Evolutionary conservation across 179 eudicot genomes (phyloP).

Genomic region (Beta lomatogona): DNA sequence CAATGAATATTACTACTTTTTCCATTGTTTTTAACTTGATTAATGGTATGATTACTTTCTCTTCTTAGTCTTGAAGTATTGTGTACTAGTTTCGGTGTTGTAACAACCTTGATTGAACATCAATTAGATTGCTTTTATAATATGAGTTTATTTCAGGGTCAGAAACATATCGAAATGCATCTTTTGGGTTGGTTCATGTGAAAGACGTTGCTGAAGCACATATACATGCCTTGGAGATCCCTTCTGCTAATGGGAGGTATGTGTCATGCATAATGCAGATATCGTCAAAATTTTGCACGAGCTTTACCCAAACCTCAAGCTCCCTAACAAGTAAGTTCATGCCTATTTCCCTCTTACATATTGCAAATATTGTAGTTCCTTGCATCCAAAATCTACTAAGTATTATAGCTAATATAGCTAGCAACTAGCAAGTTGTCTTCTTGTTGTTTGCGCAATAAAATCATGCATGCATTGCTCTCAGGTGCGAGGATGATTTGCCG

Average conservation of each 20-base stretch:
- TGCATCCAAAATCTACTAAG: neutral
- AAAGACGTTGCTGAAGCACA: slow-evolving; percentile 49
- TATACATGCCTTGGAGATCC: slow-evolving; percentile 43
- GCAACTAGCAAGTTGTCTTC: neutral
- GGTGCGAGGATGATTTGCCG: too few species aligned
- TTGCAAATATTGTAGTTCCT: neutral
- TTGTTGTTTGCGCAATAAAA: neutral
- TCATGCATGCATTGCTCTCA: too few species aligned
- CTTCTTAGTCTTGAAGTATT: neutral
- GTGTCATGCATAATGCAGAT: slow-evolving; percentile 29
- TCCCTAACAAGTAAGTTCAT: slow-evolving; percentile 36
- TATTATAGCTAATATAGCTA: neutral
- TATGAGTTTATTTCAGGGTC: slow-evolving; percentile 15
- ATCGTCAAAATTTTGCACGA: slow-evolving; percentile 32
- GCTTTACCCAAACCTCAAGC: slow-evolving; percentile 35
- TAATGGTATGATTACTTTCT: slow-evolving; percentile 30
- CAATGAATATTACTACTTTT: slow-evolving; percentile 52
- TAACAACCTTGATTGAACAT: neutral
- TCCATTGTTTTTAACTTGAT: slow-evolving; percentile 35
- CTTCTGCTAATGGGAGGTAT: slow-evolving; percentile 47
- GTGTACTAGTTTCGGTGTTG: neutral
- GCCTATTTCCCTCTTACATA: neutral
- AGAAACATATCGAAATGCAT: slow-evolving; percentile 22
- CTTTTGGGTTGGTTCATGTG: slow-evolving; percentile 42
- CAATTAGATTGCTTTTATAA: neutral